phyloP scores from a whole-genome alignment of 352 stramenopile genomes.

The Globisporangium carolinianum region DNA sequence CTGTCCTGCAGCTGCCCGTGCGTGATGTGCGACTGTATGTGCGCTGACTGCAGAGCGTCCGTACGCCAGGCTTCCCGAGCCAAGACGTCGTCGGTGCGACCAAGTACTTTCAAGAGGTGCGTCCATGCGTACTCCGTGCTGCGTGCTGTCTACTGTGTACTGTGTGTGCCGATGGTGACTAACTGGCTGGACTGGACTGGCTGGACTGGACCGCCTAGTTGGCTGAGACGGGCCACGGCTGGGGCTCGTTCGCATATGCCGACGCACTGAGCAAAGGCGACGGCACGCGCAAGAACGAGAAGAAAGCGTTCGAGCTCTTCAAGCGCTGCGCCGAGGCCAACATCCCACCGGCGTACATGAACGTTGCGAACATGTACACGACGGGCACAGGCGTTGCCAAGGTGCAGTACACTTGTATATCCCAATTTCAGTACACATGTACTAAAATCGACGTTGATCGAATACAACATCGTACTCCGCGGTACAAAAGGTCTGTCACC shows the following conservation, averaged over 20 bases:
- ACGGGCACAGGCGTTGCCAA: slow-evolving; percentile 62
- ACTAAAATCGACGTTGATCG: too few relatives aligned
- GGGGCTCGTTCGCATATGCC: slow-evolving; percentile 77
- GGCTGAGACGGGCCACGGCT: slow-evolving; percentile 47
- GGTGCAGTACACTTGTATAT: slow-evolving; percentile 16
- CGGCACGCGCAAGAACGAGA: slow-evolving; percentile 61
- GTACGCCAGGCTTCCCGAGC: slow-evolving; percentile 33
- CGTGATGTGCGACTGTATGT: neutral
- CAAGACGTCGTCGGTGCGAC: slow-evolving; percentile 43
- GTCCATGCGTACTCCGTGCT: too few relatives aligned
- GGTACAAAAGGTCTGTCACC: too few relatives aligned
- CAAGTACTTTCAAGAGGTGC: slow-evolving; percentile 72
- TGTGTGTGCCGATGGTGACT: too few relatives aligned
- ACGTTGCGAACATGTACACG: slow-evolving; percentile 81
- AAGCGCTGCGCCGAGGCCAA: slow-evolving; percentile 51
- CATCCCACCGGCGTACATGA: slow-evolving; percentile 71
- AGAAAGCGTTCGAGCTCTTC: slow-evolving; percentile 78
- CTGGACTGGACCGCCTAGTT: slow-evolving; percentile 23
- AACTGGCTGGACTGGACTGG: neutral
- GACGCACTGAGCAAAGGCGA: slow-evolving; percentile 71
- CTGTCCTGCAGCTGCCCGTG: too few relatives aligned
- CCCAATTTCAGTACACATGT: neutral
- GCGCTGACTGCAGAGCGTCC: too few relatives aligned
- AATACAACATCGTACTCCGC: too few relatives aligned
- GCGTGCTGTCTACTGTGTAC: too few relatives aligned